phyloP scores from a whole-genome alignment of 2,329 filamentous ascomycete genomes.

The Aspergillus pseudoterreus region DNA sequence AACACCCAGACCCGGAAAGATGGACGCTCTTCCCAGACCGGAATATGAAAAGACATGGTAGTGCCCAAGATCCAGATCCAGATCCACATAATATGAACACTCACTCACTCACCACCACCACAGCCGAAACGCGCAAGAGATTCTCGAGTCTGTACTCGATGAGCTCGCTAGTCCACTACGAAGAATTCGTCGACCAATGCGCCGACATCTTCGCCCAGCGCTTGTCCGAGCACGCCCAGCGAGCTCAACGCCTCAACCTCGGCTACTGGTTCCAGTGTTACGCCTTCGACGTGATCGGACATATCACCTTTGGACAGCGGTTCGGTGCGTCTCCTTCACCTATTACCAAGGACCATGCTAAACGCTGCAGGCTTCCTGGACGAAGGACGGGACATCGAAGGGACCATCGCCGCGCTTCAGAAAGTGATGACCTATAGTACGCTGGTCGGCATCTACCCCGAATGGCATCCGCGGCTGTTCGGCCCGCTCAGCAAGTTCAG shows the following conservation, averaged over 20 bases:
- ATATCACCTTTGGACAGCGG: conserved; percentile 43
- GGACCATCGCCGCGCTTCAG: conserved; percentile 41
- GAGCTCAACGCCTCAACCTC: conserved; percentile 32
- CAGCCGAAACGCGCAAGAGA: conserved; percentile 34
- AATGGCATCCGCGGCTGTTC: conserved; percentile 36
- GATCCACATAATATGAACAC: background rate
- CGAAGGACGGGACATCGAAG: conserved; percentile 43
- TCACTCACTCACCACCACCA: background rate
- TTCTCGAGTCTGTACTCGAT: conserved; percentile 48
- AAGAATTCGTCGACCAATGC: conserved; percentile 49
- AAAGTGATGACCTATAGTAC: conserved; percentile 34
- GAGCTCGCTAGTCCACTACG: conserved; percentile 48
- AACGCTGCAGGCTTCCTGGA: conserved; percentile 44
- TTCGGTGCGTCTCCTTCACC: conserved; percentile 17
- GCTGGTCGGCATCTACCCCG: conserved; percentile 42
- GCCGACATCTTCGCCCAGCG: conserved; percentile 38
- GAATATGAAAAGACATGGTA: conserved; percentile 36
- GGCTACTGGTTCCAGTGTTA: conserved; percentile 37
- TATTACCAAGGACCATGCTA: conserved; percentile 7
- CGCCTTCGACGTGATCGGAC: conserved; percentile 46
- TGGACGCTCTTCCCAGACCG: conserved; percentile 33
- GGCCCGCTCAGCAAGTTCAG: conserved; percentile 25
- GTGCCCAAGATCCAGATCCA: background rate
- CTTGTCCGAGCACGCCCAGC: conserved; percentile 36
- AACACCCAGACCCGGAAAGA: conserved; percentile 23